Conservation (phyloP, 768 basidiomycete genomes). For the Neoboletus magnificus region DNA sequence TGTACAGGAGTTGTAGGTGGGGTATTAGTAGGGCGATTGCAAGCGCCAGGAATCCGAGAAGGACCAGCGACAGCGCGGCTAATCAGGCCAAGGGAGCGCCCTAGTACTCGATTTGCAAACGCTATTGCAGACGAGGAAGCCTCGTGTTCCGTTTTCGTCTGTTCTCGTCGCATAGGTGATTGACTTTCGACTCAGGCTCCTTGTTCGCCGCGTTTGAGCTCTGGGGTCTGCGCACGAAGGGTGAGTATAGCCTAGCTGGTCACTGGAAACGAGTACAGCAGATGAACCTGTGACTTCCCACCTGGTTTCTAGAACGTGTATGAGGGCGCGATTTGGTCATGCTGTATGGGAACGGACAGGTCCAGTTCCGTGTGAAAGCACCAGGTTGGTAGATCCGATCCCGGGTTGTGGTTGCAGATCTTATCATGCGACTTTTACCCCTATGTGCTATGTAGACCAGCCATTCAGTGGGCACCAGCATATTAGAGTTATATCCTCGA, state of each 20-base stretch:
- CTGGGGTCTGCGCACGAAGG: slow-evolving; percentile 38
- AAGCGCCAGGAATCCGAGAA: slow-evolving; percentile 6
- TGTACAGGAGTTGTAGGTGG: not conserved
- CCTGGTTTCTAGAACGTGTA: no score
- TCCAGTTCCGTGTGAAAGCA: not conserved
- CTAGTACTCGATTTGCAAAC: not conserved
- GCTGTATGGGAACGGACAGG: not conserved
- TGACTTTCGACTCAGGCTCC: slow-evolving; percentile 26
- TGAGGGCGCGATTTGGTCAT: not conserved
- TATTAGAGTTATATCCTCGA: no score
- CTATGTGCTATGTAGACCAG: no score
- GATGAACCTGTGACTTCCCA: not conserved
- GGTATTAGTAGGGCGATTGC: not conserved
- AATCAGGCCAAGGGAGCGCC: slow-evolving; percentile 4
- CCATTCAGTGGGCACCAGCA: no score
- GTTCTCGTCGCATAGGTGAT: slow-evolving; percentile 9
- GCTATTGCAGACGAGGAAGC: not conserved
- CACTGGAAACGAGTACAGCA: slow-evolving; percentile 35
- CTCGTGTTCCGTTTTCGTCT: not conserved
- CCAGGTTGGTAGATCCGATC: no score
- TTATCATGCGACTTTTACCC: no score
- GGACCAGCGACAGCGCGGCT: slow-evolving; percentile 22
- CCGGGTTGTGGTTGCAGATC: no score
- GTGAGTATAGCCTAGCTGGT: slow-evolving; percentile 48
- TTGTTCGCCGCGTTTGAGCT: slow-evolving; percentile 32